A percentile compares a stretch with the other conserved stretches of the same genome.
These are phyloP conservation scores for Lachnellula arida DNA, from an alignment of 2,329 filamentous ascomycete genomes.

Conservation along the genomic window DNA sequence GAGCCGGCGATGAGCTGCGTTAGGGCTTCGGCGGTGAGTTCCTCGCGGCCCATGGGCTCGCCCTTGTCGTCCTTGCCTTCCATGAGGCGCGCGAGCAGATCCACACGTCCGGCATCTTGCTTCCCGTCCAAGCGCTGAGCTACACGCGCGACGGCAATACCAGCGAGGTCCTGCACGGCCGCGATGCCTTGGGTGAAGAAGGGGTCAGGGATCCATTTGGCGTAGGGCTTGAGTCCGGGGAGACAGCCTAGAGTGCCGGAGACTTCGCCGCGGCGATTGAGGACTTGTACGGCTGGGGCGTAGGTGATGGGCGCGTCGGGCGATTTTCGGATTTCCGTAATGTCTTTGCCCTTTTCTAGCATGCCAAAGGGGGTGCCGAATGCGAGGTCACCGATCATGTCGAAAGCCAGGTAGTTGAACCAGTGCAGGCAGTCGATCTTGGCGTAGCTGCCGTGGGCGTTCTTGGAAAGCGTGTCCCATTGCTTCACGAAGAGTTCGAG, in stretches of 20 bases:
- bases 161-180: constrained; percentile 75
- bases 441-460: constrained; percentile 43
- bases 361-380: constrained; percentile 80
- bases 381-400: constrained; percentile 53
- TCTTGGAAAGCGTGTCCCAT: constrained; percentile 61
- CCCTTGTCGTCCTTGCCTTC: constrained; percentile 80
- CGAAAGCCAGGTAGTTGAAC: constrained; percentile 65
- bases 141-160: constrained; percentile 82
- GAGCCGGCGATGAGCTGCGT: constrained; percentile 81
- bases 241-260: constrained; percentile 73
- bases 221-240: constrained; percentile 72
- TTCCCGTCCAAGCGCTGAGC: constrained; percentile 65
- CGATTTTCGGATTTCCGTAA: constrained; percentile 65
- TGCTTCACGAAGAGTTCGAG: constrained; percentile 67
- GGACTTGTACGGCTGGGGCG: constrained; percentile 76
- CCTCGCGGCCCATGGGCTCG: constrained; percentile 67
- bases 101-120: constrained; percentile 64
- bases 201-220: constrained; percentile 72
- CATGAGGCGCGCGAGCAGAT: constrained; percentile 79
- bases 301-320: constrained; percentile 60
- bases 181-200: constrained; percentile 73
- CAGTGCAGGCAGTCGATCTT: constrained; percentile 70
- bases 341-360: constrained; percentile 70
- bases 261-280: constrained; percentile 85
- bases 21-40: constrained; percentile 82